Evolutionary conservation across 1,284 basidiomycete genomes (phyloP), one percentile per base, ranked within the genome.

Genomic region (Cryptococcus deneoformans): DNA sequence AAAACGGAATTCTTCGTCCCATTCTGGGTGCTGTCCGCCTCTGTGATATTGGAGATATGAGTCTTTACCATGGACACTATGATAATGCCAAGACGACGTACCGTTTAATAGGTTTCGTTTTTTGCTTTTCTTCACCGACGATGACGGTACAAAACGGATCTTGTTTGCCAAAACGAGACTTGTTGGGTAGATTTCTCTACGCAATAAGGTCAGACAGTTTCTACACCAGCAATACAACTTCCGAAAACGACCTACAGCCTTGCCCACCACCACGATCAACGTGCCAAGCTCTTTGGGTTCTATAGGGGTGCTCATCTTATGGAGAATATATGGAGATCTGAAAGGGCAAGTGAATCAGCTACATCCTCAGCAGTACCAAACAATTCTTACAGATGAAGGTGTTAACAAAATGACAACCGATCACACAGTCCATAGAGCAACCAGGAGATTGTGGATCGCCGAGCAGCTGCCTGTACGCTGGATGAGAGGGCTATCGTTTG

Each of bases 1-100:
- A 77, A 99, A 99, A 47, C 96, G 88, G 65, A 99, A 83, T 79
- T 99, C 95, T 71, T 96, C 92, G 75, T 99, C 96, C 95, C 96
- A 99, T 76, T 92, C 90, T 7, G 95, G 95, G 76, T 96, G 92
- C 76, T 99, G 95, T 4, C 96, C 96, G 53, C 96, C 95, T 42
- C 92, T 77, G 53, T 9, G 14, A 37, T 11, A 34, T 16, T 20
- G 20, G 7, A 52, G 9, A 16, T 10, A 46, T 62, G 49, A 63
- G 58, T 43, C n/a, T 44, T 7, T 7, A 8, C 43, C 43, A 8
- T n/a, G n/a, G 12, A 10, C 24, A 20, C 20, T 20, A 20, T 20
- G 20, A 20, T 37, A 16, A 34, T 34, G 44, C 46, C 24, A 10
- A 24, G 34, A 20, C 10, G 14, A 55, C 71, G 51, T 55, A 77